A percentile compares a stretch with the other conserved stretches of the same genome.
phyloP scores from a whole-genome alignment of 495 filamentous ascomycete genomes.

The Baudoinia panamericana region DNA sequence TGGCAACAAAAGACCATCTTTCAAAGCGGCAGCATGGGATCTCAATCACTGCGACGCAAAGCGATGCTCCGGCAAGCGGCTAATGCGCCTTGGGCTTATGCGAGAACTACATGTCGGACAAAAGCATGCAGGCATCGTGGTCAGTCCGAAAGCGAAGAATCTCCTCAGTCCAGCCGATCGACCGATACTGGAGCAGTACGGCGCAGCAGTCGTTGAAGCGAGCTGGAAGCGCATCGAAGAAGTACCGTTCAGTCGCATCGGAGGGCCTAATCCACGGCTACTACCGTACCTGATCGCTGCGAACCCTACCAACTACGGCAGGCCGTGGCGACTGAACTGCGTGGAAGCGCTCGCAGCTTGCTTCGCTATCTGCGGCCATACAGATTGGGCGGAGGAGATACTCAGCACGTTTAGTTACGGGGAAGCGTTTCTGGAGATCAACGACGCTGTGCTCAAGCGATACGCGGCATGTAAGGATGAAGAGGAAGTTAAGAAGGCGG shows the following conservation, averaged over 20 bases:
- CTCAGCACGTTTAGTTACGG: slow-evolving; percentile 81
- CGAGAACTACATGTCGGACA: slow-evolving; percentile 83
- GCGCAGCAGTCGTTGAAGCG: slow-evolving; percentile 92
- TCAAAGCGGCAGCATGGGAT: slow-evolving; percentile 95
- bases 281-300: slow-evolving; percentile 93
- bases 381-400: slow-evolving; percentile 76
- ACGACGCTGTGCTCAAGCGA: slow-evolving; percentile 62
- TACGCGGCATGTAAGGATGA: slow-evolving; percentile 76
- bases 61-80: slow-evolving; percentile 84
- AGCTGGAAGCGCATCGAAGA: slow-evolving; percentile 89
- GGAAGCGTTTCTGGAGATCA: slow-evolving; percentile 75
- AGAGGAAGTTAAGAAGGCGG: slow-evolving; percentile 73
- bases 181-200: slow-evolving; percentile 68
- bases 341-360: slow-evolving; percentile 86
- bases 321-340: slow-evolving; percentile 87
- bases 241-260: slow-evolving; percentile 80
- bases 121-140: slow-evolving; percentile 76
- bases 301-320: slow-evolving; percentile 94
- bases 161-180: slow-evolving; percentile 69
- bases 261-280: slow-evolving; percentile 44
- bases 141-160: slow-evolving; percentile 82
- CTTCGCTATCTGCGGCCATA: slow-evolving; percentile 82
- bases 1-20: slow-evolving; percentile 41
- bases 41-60: slow-evolving; percentile 95
- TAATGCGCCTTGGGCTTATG: slow-evolving; percentile 88